Evolutionary conservation across 768 basidiomycete species (phyloP), one percentile per base, ranked within the genome.

Genomic region (Gymnopilus junonius): DNA sequence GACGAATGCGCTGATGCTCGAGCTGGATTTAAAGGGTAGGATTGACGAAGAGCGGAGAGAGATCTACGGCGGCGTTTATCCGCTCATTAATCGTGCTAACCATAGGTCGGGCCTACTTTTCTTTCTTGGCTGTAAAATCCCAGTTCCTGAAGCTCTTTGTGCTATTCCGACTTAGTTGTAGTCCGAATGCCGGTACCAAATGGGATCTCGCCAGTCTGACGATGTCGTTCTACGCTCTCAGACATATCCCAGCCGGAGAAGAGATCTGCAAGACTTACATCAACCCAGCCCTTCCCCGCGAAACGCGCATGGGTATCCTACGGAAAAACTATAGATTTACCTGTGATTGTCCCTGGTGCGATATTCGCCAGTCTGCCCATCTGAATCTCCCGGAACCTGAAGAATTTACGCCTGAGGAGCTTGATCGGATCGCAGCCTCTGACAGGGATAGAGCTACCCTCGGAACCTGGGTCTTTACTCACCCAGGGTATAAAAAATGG

Each of bases 191-290:
- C 2, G 75, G 75, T 11, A 68, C 79, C 27, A 79, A 76, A 65
- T 84, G 82, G 81, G 74, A 82, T 57, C 68, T 71, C 15, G 65
- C 72, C 2, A 74, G 75, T 1, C 75, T 83, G 59, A 77, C 80
- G 2, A 67, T 76, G 11, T 74, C 77, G 3, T 66, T 84, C 31
- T 81, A 80, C 61, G 78, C 83, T 2, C 71, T 82, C 8, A 74
- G 82, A 6, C 63, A 72, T 21, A 80, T 83, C 56, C 55, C 59
- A 25, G 67, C 66, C 0, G 79, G 78, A 7, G 81, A 82, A 59
- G 83, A 84, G 58, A 80, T 84, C 29, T 74, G 74, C n/a, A 80
- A 79, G 57, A 78, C 79, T 15, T 84, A 84, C 68, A 75, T 79
- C 39, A 77, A 82, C 59, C 75, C 79, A 1, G 74, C 75, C 11